These are phyloP conservation scores for Xylaria venustula DNA, from an alignment of 495 filamentous ascomycete genomes.

Conservation along the genomic window DNA sequence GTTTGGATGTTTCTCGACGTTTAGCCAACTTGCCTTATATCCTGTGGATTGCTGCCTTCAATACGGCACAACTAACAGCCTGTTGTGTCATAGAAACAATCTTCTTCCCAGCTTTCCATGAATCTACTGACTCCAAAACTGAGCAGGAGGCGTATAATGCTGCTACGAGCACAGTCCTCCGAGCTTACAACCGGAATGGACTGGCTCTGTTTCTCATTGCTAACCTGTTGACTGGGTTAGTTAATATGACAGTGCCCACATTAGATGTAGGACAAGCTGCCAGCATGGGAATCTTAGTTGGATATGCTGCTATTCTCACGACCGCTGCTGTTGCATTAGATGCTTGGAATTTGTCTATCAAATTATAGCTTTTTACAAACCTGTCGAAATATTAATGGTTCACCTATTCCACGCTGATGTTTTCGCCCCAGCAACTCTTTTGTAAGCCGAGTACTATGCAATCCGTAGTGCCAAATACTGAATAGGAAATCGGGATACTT, in stretches of 20 bases:
- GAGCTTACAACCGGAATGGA: conserved; percentile 86
- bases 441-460: no score
- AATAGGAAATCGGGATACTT: neutral
- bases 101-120: conserved; percentile 72
- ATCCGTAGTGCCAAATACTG: no score
- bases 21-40: conserved; percentile 93
- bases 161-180: conserved; percentile 74
- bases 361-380: conserved; percentile 49
- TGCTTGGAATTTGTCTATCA: conserved; percentile 69
- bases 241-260: conserved; percentile 84
- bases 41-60: conserved; percentile 88
- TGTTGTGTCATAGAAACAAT: conserved; percentile 75
- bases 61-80: conserved; percentile 70
- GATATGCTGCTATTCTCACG: conserved; percentile 66
- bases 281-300: conserved; percentile 72
- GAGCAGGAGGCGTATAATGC: conserved; percentile 59
- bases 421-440: no score
- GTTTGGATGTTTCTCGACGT: conserved; percentile 76
- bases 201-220: conserved; percentile 83
- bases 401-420: neutral
- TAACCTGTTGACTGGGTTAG: conserved; percentile 82
- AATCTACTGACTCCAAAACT: conserved; percentile 42
- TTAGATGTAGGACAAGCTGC: conserved; percentile 59
- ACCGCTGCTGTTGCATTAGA: conserved; percentile 70
- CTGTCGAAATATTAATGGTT: neutral